Evolutionary conservation across 2,329 filamentous ascomycete genomes (phyloP), one percentile per base, ranked within the genome.

Genomic region (Onygenales sp.): DNA sequence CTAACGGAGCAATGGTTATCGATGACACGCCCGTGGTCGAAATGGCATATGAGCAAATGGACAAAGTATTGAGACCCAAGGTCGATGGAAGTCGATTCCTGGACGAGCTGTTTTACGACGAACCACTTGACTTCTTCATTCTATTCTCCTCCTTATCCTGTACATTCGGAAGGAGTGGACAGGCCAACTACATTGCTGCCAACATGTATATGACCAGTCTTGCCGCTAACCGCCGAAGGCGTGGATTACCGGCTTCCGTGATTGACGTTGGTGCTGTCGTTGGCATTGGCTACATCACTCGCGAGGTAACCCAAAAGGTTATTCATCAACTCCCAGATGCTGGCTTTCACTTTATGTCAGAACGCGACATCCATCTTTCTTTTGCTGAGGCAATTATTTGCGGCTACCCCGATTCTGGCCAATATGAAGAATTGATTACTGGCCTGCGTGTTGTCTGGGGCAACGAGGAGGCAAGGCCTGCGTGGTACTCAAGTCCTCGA

Each of bases 351-450:
- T 72, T 73, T 38, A 69, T 78, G 11, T 76, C 75, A 1, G 76
- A 79, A 62, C 66, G 69, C 3, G 75, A 78, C 52, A 60, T 78
- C 13, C 74, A 78, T 57, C 72, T 76, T 58, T 73, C 77, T 68
- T 77, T 78, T 55, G 65, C 76, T 14, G 75, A 78, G 59, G 75
- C 75, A n/a, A 72, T 78, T 35, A 63, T 64, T 1, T 67, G 69
- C 0, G 74, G 75, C 7, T 64, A 62, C 7, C 68, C 72, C 0
- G 47, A 61, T 2, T 61, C 54, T 1, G 42, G 45, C 6, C 17
- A 39, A 17, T 11, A n/a, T 10, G 53, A 50, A 17, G 57, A 54
- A 33, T 27, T 59, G 11, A 47, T 49, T 21, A 49, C 54, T 9
- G 57, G 54, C 10, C 42, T 49, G 27, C 49, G 36, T 11, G 14